Evolutionary conservation across 2,329 filamentous ascomycete species (phyloP).

Genomic region (Pseudopithomyces maydicus): DNA sequence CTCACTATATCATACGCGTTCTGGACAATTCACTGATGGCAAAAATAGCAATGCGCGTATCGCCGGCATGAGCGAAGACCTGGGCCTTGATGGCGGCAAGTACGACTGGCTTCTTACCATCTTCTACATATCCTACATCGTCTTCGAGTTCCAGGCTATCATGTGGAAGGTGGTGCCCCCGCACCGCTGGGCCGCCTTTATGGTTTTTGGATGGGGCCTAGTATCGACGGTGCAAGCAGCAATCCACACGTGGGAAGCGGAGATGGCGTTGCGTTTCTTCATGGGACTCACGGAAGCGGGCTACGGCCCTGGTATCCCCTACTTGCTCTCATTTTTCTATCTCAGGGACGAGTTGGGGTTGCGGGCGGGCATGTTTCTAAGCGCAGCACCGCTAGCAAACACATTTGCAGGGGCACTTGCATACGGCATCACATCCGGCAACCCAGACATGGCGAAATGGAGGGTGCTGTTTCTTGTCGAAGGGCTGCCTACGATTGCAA

Average conservation of each 20-base stretch:
- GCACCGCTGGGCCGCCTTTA: slow-evolving; percentile 42
- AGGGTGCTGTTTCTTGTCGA: slow-evolving; percentile 58
- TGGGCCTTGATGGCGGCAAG: slow-evolving; percentile 27
- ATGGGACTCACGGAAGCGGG: slow-evolving; percentile 51
- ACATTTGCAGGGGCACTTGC: slow-evolving; percentile 72
- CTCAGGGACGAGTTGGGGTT: slow-evolving; percentile 61
- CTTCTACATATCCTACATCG: slow-evolving; percentile 47
- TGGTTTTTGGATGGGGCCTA: slow-evolving; percentile 42
- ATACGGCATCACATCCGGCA: slow-evolving; percentile 62
- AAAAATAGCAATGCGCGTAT: slow-evolving; percentile 44
- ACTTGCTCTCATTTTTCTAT: slow-evolving; percentile 64
- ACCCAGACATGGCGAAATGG: slow-evolving; percentile 64
- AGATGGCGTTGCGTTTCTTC: slow-evolving; percentile 43
- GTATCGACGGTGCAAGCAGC: slow-evolving; percentile 40
- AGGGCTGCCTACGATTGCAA: slow-evolving; percentile 50
- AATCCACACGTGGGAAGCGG: slow-evolving; percentile 34
- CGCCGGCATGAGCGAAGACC: slow-evolving; percentile 45
- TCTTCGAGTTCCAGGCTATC: slow-evolving; percentile 43
- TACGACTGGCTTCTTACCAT: slow-evolving; percentile 46
- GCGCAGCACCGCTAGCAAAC: slow-evolving; percentile 71
- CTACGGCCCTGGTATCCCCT: slow-evolving; percentile 53
- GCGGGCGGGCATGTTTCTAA: slow-evolving; percentile 59
- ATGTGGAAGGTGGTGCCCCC: slow-evolving; percentile 45
- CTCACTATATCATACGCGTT: background rate
- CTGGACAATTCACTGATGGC: background rate